Evolutionary conservation across 352 stramenopile genomes (phyloP), one percentile per base, ranked within the genome.

Genomic region (Thalassiosira hispida): DNA sequence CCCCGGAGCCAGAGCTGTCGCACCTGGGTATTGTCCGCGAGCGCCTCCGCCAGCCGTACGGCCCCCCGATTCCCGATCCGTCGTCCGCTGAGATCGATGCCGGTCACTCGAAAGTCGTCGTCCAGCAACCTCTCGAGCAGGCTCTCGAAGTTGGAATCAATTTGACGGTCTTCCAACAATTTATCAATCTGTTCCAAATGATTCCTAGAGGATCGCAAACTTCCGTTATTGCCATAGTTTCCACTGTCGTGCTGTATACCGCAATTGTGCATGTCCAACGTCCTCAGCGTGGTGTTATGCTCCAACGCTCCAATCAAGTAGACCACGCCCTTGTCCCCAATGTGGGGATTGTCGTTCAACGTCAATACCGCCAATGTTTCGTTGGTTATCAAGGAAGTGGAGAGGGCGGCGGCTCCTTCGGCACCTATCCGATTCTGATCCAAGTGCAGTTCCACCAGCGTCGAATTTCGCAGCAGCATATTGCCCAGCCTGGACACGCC

Each of bases 1-100:
- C 44, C 56, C 22, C 72, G 29, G 20, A 80, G 23, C 72, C 72
- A 80, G 4, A 80, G 16, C 22, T 80, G 72, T 16, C 63, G 53
- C 25, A 80, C 72, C 38, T 74, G 64, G 8, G 53, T 80, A 61
- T 80, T 80, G 53, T 74, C 72, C 11, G 47, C 33, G 16, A 80
- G 65, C 1, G 47, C 72, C 23, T 80, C 63, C 0, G 55, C 49
- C 3, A 80, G 25, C 14, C 57, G 53, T n/a, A 4, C 22, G 8
- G 57, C 35, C 5, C 64, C 72, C 23, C 31, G 31, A 44, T 66
- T 46, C 27, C 72, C 72, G 35, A 80, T 74, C 5, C 18, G 29
- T 23, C 72, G 31, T 31, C 72, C 72, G 2, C 22, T 40, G 0
- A 80, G 40, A 61, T 80, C 63, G 55, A 80, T 75, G 0, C 63